Conservation (phyloP, 2,329 filamentous ascomycete species). For the Ceratocystis smalleyi region DNA sequence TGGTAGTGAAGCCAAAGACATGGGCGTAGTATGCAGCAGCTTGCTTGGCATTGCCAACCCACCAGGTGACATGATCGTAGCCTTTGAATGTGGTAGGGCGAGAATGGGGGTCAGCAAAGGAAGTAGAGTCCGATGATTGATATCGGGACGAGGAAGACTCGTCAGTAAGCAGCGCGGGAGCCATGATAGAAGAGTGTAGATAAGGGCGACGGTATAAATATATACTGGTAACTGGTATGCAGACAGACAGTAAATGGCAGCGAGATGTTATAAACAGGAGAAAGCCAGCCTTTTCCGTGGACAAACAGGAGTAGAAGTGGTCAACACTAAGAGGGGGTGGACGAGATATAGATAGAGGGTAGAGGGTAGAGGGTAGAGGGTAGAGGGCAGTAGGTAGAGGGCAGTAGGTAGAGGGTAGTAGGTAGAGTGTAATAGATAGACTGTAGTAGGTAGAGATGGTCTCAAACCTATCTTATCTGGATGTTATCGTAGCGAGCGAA, state of each 20-base stretch:
- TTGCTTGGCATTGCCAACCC: slow-evolving; percentile 93
- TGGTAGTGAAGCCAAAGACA: slow-evolving; percentile 67
- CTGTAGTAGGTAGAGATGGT: too few relatives aligned
- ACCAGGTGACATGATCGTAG: slow-evolving; percentile 92
- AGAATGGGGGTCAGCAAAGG: slow-evolving; percentile 38
- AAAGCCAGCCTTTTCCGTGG: neutral
- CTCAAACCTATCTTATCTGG: too few relatives aligned
- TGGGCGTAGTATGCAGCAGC: slow-evolving; percentile 76
- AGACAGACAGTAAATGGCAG: neutral
- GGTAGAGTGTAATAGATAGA: too few relatives aligned
- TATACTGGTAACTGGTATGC: neutral
- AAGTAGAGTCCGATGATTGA: slow-evolving; percentile 23
- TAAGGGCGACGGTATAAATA: neutral
- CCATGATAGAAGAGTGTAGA: slow-evolving; percentile 29
- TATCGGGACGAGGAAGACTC: neutral
- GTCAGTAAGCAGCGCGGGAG: slow-evolving; percentile 42
- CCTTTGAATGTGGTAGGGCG: slow-evolving; percentile 49
- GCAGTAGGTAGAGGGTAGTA: too few relatives aligned
- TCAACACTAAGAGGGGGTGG: too few relatives aligned
- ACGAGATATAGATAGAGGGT: too few relatives aligned
- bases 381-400: too few relatives aligned
- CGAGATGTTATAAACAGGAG: neutral
- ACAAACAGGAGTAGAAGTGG: neutral
- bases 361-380: too few relatives aligned
- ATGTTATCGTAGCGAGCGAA: neutral